These are phyloP conservation scores for Lenwebbia sp. DNA, from an alignment of 345 rosid genomes.

Conservation along the genomic window DNA sequence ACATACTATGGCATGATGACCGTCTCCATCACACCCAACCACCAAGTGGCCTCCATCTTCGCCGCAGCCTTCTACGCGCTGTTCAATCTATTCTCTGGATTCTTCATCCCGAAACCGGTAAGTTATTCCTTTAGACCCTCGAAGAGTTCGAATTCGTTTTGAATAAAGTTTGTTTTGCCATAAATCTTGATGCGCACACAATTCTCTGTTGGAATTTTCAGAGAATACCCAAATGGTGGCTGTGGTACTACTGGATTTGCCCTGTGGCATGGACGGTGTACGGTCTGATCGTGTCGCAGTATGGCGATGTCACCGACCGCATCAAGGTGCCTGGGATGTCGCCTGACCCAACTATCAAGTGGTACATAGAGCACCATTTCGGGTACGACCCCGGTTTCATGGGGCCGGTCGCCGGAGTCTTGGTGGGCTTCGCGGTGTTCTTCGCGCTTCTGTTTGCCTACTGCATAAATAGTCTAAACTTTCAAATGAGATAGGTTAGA, in stretches of 20 bases:
- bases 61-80: slow-evolving; percentile 12
- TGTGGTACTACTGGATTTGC: slow-evolving; percentile 39
- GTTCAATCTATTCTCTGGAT: slow-evolving; percentile 16
- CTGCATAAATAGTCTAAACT: slow-evolving; percentile 6
- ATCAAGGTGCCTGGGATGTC: slow-evolving; percentile 1
- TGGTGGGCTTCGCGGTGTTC: slow-evolving; percentile 17
- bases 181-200: not conserved
- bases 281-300: slow-evolving; percentile 10
- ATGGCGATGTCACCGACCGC: not conserved
- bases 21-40: slow-evolving; percentile 12
- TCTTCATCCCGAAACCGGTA: slow-evolving; percentile 16
- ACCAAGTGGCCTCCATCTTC: slow-evolving; percentile 15
- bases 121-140: not conserved
- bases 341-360: not conserved
- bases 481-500: slow-evolving; percentile 2
- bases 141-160: not conserved
- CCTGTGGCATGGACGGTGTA: slow-evolving; percentile 17
- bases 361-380: slow-evolving; percentile 5
- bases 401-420: slow-evolving; percentile 21
- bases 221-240: slow-evolving; percentile 39
- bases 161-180: not conserved
- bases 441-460: slow-evolving; percentile 10
- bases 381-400: slow-evolving; percentile 14
- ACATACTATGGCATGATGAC: slow-evolving; percentile 17
- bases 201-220: slow-evolving; percentile 1